phyloP scores from a whole-genome alignment of 2,329 filamentous ascomycete species.

The Fusarium incarnatum region DNA sequence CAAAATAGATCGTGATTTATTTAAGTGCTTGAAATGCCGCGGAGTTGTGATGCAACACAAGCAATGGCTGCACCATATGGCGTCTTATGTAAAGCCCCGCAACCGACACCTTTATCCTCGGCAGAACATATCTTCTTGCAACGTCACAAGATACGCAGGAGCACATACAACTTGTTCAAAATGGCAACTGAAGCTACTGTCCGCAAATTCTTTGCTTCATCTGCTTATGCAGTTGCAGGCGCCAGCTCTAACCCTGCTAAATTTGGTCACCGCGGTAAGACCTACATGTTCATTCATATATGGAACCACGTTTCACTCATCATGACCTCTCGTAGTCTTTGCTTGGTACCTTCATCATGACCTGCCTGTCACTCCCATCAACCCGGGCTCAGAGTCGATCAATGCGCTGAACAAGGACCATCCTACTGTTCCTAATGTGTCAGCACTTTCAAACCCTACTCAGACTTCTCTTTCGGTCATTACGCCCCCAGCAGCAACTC shows the following conservation, averaged over 20 bases:
- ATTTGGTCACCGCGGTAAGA: constrained; percentile 86
- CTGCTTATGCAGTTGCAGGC: constrained; percentile 87
- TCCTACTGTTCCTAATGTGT: constrained; percentile 73
- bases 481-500: constrained; percentile 83
- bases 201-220: constrained; percentile 82
- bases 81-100: constrained; percentile 40
- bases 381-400: constrained; percentile 76
- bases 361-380: constrained; percentile 84
- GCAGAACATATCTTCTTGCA: constrained; percentile 10
- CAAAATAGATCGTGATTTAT: not conserved
- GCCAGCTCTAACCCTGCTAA: constrained; percentile 87
- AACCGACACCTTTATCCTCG: constrained; percentile 28
- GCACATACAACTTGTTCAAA: not conserved
- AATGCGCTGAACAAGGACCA: constrained; percentile 68
- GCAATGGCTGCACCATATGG: constrained; percentile 20
- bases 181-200: constrained; percentile 78
- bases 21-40: not conserved
- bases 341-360: constrained; percentile 85
- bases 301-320: constrained; percentile 4
- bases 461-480: constrained; percentile 86
- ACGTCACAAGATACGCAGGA: not conserved
- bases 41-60: not conserved
- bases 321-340: constrained; percentile 74
- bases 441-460: constrained; percentile 71
- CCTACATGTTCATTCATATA: not conserved